Base-by-base conservation (phyloP, 2,329 filamentous ascomycete genomes). In the Phoma sp. region DNA sequence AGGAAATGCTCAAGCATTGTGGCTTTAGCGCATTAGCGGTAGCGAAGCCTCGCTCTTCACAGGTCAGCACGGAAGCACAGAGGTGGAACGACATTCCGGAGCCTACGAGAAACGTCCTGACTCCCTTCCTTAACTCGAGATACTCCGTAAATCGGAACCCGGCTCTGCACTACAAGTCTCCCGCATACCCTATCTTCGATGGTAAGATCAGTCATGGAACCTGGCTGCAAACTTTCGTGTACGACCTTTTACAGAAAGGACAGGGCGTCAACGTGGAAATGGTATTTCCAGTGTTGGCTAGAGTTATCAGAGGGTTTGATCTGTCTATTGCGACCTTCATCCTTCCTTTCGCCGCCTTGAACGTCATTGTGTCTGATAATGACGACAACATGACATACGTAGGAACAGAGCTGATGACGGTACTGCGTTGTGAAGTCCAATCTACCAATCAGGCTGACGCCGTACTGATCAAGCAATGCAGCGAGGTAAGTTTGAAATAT, bases 251-350 rank as follows among this genome's bases (percentile, higher is more conserved):
- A 53, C 87, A 88, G 48, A 91, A 87, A 67, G 88, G 87, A 0
- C 91, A 91, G 63, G 91, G 87, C 28, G 78, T 84, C 9, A 91
- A 92, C 73, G 87, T 90, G 1, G 81, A 85, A 47, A 84, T 90
- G 59, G 83, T 98, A 11, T 98, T 97, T 66, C 85, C 88, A 34
- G 88, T 93, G 17, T 81, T 96, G 32, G 87, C 88, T 46, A 88
- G 92, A 34, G 87, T 96, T 17, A 91, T 98, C 56, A 87, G 88
- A 53, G 89, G 91, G 26, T 92, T 95, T 68, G 93, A 98, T 68
- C 80, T 95, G 10, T 88, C 90, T 0, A 93, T 96, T 26, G 86
- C 93, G 0, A 90, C 90, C 36, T 98, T 97, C 65, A 80, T 99
- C 26, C 81, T 99, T 14, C 96, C 95, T 0, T 98, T 95, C 70